These are phyloP conservation scores for Prosopis cineraria DNA, from an alignment of 306 rosid genomes.

Conservation along the genomic window DNA sequence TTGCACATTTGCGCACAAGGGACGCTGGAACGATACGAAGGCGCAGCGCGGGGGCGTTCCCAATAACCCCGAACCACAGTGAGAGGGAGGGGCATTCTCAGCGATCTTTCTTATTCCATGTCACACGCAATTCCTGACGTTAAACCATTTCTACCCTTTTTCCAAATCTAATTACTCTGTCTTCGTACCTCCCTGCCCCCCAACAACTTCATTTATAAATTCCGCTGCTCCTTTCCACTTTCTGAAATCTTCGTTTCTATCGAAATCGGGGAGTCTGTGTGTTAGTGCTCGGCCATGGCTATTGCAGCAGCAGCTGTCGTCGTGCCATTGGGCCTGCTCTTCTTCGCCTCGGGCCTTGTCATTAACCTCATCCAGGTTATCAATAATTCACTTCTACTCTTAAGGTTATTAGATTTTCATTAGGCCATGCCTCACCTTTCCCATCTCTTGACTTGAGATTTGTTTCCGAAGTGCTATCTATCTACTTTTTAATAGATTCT, in stretches of 20 bases:
- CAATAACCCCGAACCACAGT: background rate
- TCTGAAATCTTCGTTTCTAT: slow-evolving; percentile 19
- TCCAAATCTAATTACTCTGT: background rate
- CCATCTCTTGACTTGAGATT: background rate
- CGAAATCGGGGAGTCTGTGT: slow-evolving; percentile 6
- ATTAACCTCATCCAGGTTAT: slow-evolving; percentile 85
- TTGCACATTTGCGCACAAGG: background rate
- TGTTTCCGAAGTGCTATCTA: background rate
- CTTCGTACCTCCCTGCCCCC: background rate
- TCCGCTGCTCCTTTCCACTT: background rate
- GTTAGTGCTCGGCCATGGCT: slow-evolving; percentile 59
- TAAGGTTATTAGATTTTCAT: background rate
- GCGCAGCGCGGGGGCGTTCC: background rate
- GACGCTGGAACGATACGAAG: background rate
- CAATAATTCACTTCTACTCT: background rate
- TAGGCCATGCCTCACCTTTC: background rate
- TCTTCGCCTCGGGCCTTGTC: slow-evolving; percentile 83
- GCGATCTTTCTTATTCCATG: background rate
- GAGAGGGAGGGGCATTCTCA: background rate
- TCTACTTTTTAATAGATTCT: background rate
- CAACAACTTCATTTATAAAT: background rate
- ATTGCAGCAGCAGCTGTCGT: slow-evolving; percentile 80
- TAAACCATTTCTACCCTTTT: background rate
- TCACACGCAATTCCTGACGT: background rate
- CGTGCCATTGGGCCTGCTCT: slow-evolving; percentile 84